These are phyloP conservation scores for Cyclostephanos tholiformis DNA, from an alignment of 108 stramenopile genomes.

Conservation along the genomic window DNA sequence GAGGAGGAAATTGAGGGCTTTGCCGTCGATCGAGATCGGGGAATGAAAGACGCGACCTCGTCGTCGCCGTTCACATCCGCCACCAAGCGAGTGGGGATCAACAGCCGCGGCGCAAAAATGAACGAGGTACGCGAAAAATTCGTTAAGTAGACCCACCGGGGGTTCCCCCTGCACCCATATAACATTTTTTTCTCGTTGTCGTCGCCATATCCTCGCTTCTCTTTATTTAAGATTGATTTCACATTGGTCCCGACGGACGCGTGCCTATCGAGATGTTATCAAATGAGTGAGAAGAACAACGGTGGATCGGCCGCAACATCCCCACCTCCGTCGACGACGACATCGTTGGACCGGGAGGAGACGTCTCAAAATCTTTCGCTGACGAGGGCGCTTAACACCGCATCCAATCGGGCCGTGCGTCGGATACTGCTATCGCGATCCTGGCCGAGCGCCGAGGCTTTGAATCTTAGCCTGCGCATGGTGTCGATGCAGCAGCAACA, in stretches of 20 bases:
- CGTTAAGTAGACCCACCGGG: too few species aligned
- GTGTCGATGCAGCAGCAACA: slow-evolving; percentile 55
- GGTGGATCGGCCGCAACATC: slow-evolving; percentile 7
- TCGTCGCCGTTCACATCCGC: slow-evolving; percentile 18
- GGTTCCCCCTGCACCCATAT: neutral
- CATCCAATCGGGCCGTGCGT: slow-evolving; percentile 82
- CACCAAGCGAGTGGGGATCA: slow-evolving; percentile 42
- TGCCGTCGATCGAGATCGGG: neutral
- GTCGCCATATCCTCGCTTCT: slow-evolving; percentile 30
- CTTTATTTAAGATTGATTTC: slow-evolving; percentile 82
- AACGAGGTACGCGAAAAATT: slow-evolving; percentile 25
- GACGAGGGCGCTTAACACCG: slow-evolving; percentile 80
- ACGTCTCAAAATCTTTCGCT: slow-evolving; percentile 58
- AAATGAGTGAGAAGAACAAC: slow-evolving; percentile 19
- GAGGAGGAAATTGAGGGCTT: neutral
- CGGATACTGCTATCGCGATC: slow-evolving; percentile 76
- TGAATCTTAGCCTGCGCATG: slow-evolving; percentile 75
- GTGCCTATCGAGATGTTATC: slow-evolving; percentile 72
- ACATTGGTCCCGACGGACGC: slow-evolving; percentile 84
- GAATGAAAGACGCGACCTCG: slow-evolving; percentile 1
- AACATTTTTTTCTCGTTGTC: neutral
- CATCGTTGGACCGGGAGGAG: slow-evolving; percentile 16
- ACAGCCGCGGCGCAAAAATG: slow-evolving; percentile 53
- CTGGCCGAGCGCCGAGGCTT: slow-evolving; percentile 86
- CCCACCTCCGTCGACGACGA: neutral